Base-by-base conservation (phyloP, 805 yeast species). In the Brettanomyces sp. region DNA sequence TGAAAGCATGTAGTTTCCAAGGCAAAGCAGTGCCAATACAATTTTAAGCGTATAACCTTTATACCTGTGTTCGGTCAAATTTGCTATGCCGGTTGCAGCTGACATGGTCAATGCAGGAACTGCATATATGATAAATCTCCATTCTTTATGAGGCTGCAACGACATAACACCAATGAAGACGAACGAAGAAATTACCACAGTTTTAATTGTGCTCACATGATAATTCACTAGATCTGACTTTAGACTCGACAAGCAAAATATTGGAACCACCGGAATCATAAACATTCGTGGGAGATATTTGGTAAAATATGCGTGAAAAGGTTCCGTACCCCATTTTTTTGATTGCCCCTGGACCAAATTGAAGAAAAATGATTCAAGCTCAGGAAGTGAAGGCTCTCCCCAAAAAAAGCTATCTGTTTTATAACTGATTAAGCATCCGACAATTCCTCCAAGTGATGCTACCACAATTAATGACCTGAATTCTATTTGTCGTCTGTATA, bases 111-210 rank as follows among this genome's bases (percentile, higher is more conserved):
- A 60, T 0, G 82, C 69, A 1, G 97, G 96, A 4, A 84, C 66
- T 0, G 80, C 67, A 61, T 90, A 91, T 14, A 83, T 68, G 37
- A 91, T 79, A 57, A 91, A 91, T 54, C 97, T 75, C 95, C 95
- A 87, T 67, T 91, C 98, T 60, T 91, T 91, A 56, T 91, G 97
- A 3, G 93, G 89, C 62, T 85, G 93, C 44, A 82, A 60, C 0
- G 96, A 88, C 74, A 89, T 73, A 4, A 78, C 55, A 1, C 67
- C 49, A n/a, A 89, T 70, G 57, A 69, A 90, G 13, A 76, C 43
- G 1, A 80, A 38, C 0, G 84, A 66, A 1, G 87, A 68, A 14
- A 74, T 48, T 1, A 76, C 69, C 25, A 81, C 56, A 5, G 80
- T 63, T 37, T 75, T 71, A 35, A 77, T 54, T 1, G 63, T 48